A percentile compares a stretch with the other conserved stretches of the same genome.
Evolutionary conservation across 1,284 basidiomycete genomes (phyloP).

Genomic region (Paramarasmius palmivorus): DNA sequence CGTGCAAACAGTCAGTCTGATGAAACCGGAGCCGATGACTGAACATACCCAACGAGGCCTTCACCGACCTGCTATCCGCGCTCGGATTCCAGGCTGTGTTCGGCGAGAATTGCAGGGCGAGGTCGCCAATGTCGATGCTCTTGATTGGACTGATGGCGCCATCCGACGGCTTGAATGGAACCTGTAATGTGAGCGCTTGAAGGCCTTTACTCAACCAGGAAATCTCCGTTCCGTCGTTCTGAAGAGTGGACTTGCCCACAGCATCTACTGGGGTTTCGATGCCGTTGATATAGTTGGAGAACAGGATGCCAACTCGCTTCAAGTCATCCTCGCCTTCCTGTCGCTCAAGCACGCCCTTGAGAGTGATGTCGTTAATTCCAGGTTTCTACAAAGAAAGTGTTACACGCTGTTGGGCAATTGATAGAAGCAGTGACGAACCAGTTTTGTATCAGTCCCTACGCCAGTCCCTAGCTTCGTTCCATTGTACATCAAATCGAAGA

Average conservation of each 20-base stretch:
- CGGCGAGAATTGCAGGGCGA: conserved; percentile 60
- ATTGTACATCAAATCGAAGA: conserved; percentile 64
- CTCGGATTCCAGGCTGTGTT: conserved; percentile 61
- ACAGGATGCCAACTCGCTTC: conserved; percentile 58
- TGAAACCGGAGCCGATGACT: background rate
- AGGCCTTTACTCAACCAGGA: conserved; percentile 73
- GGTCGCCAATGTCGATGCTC: conserved; percentile 62
- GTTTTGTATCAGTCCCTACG: conserved; percentile 46
- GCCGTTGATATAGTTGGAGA: conserved; percentile 76
- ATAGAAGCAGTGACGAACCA: conserved; percentile 39
- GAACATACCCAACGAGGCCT: conserved; percentile 54
- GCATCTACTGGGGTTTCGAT: conserved; percentile 62
- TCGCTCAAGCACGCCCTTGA: conserved; percentile 59
- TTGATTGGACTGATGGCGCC: conserved; percentile 67
- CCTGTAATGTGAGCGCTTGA: conserved; percentile 51
- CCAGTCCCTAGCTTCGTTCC: conserved; percentile 63
- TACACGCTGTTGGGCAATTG: background rate
- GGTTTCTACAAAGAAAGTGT: conserved; percentile 36
- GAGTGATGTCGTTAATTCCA: conserved; percentile 53
- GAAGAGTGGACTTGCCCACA: conserved; percentile 57
- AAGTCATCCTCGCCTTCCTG: conserved; percentile 54
- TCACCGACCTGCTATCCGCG: conserved; percentile 58
- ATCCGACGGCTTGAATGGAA: conserved; percentile 60
- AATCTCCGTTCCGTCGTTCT: conserved; percentile 53
- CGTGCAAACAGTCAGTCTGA: conserved; percentile 6